A percentile compares a stretch with the other conserved stretches of the same genome.
phyloP scores from a whole-genome alignment of 306 rosid genomes.

The Heteromeles arbutifolia region DNA sequence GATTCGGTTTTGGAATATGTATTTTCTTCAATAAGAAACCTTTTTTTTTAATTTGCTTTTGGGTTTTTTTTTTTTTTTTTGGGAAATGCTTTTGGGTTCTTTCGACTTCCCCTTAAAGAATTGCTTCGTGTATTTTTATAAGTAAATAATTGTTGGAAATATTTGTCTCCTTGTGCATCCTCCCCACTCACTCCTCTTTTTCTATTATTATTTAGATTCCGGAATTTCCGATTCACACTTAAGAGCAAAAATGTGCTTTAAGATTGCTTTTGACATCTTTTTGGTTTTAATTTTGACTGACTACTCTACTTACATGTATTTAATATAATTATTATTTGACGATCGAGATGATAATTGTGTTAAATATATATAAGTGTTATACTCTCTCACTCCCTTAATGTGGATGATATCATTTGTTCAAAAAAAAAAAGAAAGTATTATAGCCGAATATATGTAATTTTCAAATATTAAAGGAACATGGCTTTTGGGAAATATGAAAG shows the following conservation, averaged over 20 bases:
- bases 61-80: no score
- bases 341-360: no score
- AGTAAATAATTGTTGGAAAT: neutral
- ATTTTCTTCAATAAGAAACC: neutral
- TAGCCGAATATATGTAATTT: no score
- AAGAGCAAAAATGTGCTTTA: no score
- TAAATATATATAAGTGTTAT: no score
- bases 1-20: neutral
- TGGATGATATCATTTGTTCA: no score
- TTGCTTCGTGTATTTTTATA: neutral
- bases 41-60: neutral
- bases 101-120: neutral
- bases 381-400: no score
- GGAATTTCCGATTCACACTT: neutral
- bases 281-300: no score
- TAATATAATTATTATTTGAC: no score
- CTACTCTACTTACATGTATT: no score
- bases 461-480: neutral
- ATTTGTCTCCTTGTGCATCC: neutral
- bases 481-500: neutral
- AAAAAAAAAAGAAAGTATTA: no score
- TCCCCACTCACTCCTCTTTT: neutral
- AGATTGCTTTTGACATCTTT: no score
- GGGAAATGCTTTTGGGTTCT: neutral
- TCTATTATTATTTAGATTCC: neutral